Percentiles rank a stretch among this genome's conserved stretches.
Evolutionary conservation across 495 filamentous ascomycete genomes (phyloP).

Genomic region (Penicillium diatomitis): DNA sequence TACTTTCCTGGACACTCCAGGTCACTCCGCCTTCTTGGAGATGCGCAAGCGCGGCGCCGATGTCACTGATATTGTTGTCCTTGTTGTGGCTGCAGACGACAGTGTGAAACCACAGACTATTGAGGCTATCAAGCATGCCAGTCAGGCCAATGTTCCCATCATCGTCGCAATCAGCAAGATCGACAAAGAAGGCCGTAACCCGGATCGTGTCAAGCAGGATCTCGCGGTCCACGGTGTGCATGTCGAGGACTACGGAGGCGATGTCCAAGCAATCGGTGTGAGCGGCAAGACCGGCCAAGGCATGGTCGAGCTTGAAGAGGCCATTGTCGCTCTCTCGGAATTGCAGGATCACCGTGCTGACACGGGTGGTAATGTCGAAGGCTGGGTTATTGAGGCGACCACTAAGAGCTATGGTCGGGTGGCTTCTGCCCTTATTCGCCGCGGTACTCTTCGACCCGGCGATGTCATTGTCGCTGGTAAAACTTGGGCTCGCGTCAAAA

Average conservation of each 20-base stretch:
- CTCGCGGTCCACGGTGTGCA: slow-evolving; percentile 78
- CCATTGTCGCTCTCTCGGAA: slow-evolving; percentile 72
- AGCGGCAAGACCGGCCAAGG: slow-evolving; percentile 91
- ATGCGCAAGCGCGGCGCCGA: slow-evolving; percentile 96
- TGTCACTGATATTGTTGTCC: slow-evolving; percentile 91
- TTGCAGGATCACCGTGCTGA: slow-evolving; percentile 85
- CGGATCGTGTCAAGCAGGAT: slow-evolving; percentile 79
- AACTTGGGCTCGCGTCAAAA: slow-evolving; percentile 75
- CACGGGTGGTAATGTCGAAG: slow-evolving; percentile 66
- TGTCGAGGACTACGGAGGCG: slow-evolving; percentile 91
- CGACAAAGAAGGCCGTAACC: slow-evolving; percentile 72
- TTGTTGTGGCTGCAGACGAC: slow-evolving; percentile 96
- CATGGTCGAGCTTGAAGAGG: slow-evolving; percentile 88
- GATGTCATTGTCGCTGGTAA: slow-evolving; percentile 81
- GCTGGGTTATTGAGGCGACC: slow-evolving; percentile 89
- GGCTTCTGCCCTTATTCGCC: slow-evolving; percentile 79
- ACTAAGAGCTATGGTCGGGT: slow-evolving; percentile 81
- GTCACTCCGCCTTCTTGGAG: slow-evolving; percentile 87
- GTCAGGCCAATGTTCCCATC: slow-evolving; percentile 82
- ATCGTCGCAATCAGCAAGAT: slow-evolving; percentile 99
- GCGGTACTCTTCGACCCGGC: slow-evolving; percentile 73
- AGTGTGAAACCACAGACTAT: slow-evolving; percentile 96
- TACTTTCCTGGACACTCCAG: slow-evolving; percentile 96
- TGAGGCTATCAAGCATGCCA: slow-evolving; percentile 92
- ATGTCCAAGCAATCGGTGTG: slow-evolving; percentile 82